Conservation (phyloP, 2,329 filamentous ascomycete species). For the Colletotrichum sp. region DNA sequence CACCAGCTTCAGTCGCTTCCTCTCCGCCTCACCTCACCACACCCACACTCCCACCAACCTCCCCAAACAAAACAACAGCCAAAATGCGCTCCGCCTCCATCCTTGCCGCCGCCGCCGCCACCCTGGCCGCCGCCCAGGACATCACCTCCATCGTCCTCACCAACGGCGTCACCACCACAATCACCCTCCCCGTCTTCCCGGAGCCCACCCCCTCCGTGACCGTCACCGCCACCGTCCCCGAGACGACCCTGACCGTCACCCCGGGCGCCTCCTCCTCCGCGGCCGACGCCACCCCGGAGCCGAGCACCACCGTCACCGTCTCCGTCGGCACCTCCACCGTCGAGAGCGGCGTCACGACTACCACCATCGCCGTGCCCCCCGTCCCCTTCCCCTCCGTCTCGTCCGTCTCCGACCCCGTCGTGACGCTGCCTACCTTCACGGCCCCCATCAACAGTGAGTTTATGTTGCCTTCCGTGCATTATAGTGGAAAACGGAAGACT, state of each 20-base stretch:
- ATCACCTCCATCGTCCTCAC: conserved; percentile 21
- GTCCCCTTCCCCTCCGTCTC: not conserved
- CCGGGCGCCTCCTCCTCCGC: not conserved
- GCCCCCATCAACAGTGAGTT: conserved; percentile 6
- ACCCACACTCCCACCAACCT: not conserved
- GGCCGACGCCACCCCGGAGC: not conserved
- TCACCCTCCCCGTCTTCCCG: conserved; percentile 25
- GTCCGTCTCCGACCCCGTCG: not conserved
- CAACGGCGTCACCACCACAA: conserved; percentile 24
- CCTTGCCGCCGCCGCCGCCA: conserved; percentile 17
- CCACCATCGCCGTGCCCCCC: conserved; percentile 12
- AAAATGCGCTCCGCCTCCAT: conserved; percentile 28
- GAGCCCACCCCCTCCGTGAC: conserved; percentile 7
- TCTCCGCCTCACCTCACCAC: not conserved
- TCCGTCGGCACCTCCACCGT: conserved; percentile 8
- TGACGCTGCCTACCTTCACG: not conserved
- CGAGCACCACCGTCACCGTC: conserved; percentile 5
- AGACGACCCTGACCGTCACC: conserved; percentile 16
- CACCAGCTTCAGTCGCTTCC: not conserved
- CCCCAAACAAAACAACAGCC: not conserved
- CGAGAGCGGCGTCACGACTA: not conserved
- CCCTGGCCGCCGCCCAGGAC: conserved; percentile 25
- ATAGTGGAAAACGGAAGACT: not conserved
- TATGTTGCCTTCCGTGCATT: fast-evolving
- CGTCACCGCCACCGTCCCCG: conserved; percentile 14